Percentiles rank a stretch among this genome's conserved stretches.
Evolutionary conservation across 441 rosid species (phyloP).

Genomic region (Sinapis alba): DNA sequence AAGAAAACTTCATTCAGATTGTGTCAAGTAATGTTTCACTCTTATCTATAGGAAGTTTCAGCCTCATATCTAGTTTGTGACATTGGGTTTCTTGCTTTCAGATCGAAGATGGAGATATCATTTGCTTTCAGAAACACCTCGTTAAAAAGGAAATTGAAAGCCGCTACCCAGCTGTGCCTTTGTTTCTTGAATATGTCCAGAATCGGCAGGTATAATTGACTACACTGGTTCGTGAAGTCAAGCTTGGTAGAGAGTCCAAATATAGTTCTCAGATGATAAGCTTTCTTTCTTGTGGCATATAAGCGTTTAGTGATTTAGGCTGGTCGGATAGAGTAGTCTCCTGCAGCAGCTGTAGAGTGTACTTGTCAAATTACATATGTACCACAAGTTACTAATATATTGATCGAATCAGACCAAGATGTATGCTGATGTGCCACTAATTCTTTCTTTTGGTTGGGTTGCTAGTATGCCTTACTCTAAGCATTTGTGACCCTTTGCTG

Average conservation of each 20-base stretch:
- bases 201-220: constrained; percentile 62
- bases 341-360: constrained; percentile 9
- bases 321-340: constrained; percentile 1
- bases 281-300: background rate
- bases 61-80: constrained; percentile 20
- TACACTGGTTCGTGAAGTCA: constrained; percentile 43
- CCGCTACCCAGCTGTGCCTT: constrained; percentile 66
- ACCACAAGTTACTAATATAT: background rate
- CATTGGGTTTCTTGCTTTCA: constrained; percentile 36
- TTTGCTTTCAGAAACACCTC: constrained; percentile 61
- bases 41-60: constrained; percentile 18
- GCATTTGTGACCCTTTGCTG: background rate
- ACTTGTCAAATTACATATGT: background rate
- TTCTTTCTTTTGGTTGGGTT: constrained; percentile 2
- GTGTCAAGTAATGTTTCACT: constrained; percentile 54
- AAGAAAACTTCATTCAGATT: constrained; percentile 51
- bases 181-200: constrained; percentile 68
- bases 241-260: constrained; percentile 14
- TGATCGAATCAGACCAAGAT: background rate
- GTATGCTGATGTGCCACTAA: constrained; percentile 3
- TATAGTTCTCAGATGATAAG: background rate
- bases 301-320: constrained; percentile 1
- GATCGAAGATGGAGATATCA: constrained; percentile 77
- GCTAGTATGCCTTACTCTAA: constrained; percentile 17
- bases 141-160: constrained; percentile 44